Percentiles rank a stretch among this genome's conserved stretches.
These are phyloP conservation scores for Lactarius pseudohatsudake DNA, from an alignment of 768 basidiomycete species.

Conservation along the genomic window DNA sequence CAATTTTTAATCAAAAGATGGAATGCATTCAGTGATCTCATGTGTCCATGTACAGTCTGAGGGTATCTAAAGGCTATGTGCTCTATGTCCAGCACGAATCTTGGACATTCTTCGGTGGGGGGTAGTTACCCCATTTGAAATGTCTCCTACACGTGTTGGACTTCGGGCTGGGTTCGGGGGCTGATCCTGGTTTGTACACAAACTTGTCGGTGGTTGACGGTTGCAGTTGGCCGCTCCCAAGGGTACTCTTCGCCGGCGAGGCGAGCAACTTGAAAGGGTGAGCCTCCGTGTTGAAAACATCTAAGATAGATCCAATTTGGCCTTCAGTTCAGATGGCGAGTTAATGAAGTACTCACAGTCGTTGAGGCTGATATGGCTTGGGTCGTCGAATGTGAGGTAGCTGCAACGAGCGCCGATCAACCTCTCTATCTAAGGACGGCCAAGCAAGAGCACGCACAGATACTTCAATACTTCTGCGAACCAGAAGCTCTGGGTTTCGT, in stretches of 20 bases:
- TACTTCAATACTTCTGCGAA: conserved; percentile 80
- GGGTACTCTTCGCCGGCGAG: too few relatives aligned
- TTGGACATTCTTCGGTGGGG: not conserved
- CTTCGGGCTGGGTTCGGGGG: too few relatives aligned
- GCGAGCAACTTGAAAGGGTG: conserved; percentile 16
- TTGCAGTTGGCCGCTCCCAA: too few relatives aligned
- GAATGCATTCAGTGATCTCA: not conserved
- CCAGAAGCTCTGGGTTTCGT: conserved; percentile 68
- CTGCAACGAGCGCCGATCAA: conserved; percentile 35
- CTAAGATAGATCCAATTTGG: not conserved
- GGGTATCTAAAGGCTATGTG: not conserved
- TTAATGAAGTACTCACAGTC: conserved; percentile 46
- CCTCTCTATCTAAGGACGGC: not conserved
- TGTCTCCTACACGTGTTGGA: too few relatives aligned
- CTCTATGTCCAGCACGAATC: not conserved
- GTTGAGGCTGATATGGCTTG: conserved; percentile 60
- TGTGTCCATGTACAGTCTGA: not conserved
- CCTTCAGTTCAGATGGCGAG: too few relatives aligned
- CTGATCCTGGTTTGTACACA: too few relatives aligned
- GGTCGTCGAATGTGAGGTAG: conserved; percentile 75
- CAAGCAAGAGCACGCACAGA: conserved; percentile 42
- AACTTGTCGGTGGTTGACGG: too few relatives aligned
- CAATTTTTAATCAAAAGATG: conserved; percentile 4
- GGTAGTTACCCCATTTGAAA: too few relatives aligned
- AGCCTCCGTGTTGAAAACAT: conserved; percentile 43